phyloP scores from a whole-genome alignment of 306 rosid genomes.

The Dryas octopetala region DNA sequence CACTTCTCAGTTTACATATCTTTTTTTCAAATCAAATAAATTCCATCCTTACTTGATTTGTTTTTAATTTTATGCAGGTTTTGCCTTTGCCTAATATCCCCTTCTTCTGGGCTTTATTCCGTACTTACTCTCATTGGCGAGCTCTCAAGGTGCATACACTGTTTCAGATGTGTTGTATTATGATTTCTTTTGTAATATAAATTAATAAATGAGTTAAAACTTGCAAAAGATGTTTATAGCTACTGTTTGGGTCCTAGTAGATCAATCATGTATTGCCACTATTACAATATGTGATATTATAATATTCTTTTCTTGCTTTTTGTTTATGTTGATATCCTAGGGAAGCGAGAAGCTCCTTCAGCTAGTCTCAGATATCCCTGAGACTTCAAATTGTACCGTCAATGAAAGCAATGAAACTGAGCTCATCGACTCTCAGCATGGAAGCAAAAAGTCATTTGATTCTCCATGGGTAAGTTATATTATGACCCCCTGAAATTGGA shows the following conservation, averaged over 20 bases:
- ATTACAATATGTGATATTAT: background rate
- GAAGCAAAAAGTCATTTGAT: constrained; percentile 21
- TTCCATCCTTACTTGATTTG: constrained; percentile 22
- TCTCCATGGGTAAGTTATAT: constrained; percentile 55
- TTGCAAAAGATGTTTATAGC: background rate
- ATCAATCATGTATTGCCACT: background rate
- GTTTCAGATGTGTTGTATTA: constrained; percentile 18
- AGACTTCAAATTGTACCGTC: constrained; percentile 21
- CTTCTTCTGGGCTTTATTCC: constrained; percentile 83
- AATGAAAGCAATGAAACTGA: constrained; percentile 31
- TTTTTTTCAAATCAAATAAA: constrained; percentile 10
- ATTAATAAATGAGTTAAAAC: background rate
- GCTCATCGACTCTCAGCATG: constrained; percentile 22
- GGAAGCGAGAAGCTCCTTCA: constrained; percentile 86
- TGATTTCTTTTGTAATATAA: constrained; percentile 14
- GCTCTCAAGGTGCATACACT: constrained; percentile 63
- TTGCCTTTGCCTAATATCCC: constrained; percentile 90
- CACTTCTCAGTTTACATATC: constrained; percentile 8
- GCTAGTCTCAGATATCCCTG: constrained; percentile 58
- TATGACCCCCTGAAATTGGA: constrained; percentile 11
- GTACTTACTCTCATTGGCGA: constrained; percentile 92
- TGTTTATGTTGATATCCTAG: constrained; percentile 36
- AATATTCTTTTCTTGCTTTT: constrained; percentile 17
- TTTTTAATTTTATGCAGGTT: constrained; percentile 50
- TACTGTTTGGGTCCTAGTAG: background rate